phyloP scores from a whole-genome alignment of 2,329 filamentous ascomycete species.

The Coniochaeta prunicola region DNA sequence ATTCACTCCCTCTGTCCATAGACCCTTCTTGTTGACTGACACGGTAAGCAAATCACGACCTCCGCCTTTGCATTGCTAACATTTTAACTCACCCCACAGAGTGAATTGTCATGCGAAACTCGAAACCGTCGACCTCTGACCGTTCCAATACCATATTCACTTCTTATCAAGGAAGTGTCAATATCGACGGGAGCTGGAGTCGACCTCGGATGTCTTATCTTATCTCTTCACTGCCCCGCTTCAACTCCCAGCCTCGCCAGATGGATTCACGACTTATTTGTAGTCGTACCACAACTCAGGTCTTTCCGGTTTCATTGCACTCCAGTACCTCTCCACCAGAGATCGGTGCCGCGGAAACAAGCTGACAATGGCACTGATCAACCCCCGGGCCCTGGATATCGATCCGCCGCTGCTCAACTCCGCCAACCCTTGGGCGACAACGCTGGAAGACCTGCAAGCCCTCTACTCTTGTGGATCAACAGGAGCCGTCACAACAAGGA shows the following conservation, averaged over 20 bases:
- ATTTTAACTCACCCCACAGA: too few relatives aligned
- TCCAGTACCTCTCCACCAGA: neutral
- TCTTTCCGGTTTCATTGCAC: neutral
- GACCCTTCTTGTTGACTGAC: too few relatives aligned
- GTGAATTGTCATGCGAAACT: too few relatives aligned
- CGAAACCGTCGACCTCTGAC: too few relatives aligned
- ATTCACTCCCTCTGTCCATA: too few relatives aligned
- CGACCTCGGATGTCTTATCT: neutral
- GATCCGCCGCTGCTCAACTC: constrained; percentile 66
- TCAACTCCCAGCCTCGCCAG: neutral
- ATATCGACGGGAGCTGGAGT: too few relatives aligned
- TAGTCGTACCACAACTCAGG: too few relatives aligned
- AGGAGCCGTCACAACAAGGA: constrained; percentile 69
- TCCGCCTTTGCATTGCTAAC: too few relatives aligned
- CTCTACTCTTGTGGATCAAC: constrained; percentile 57
- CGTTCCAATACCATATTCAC: too few relatives aligned
- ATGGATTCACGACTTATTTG: neutral
- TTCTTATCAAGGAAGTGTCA: too few relatives aligned
- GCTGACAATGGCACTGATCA: constrained; percentile 7
- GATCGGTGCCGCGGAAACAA: neutral
- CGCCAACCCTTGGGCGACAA: constrained; percentile 69
- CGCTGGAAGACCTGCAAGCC: constrained; percentile 48
- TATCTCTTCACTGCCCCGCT: constrained; percentile 1
- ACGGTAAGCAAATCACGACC: too few relatives aligned
- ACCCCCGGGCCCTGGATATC: constrained; percentile 44